Evolutionary conservation across 2,329 filamentous ascomycete genomes (phyloP).

Genomic region (Colletotrichum costaricense): DNA sequence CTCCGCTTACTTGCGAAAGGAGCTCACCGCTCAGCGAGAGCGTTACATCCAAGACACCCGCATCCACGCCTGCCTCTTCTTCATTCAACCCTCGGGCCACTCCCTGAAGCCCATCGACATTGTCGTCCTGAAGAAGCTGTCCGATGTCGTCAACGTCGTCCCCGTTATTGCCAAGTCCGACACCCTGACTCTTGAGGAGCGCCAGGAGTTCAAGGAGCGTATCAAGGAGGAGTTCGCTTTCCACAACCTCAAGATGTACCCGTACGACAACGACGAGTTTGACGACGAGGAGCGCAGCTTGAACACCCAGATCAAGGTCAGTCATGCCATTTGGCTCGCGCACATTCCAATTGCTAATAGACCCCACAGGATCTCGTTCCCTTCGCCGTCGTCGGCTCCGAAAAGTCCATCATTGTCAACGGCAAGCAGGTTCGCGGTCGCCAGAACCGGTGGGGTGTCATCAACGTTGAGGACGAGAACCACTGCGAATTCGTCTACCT

Average conservation of each 20-base stretch:
- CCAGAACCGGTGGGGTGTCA: conserved; percentile 99
- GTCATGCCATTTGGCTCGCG: not conserved
- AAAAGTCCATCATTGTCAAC: conserved; percentile 97
- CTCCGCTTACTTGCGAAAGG: conserved; percentile 98
- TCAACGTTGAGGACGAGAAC: conserved; percentile 99
- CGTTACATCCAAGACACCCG: conserved; percentile 99
- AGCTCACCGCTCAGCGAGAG: conserved; percentile 98
- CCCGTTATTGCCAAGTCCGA: conserved; percentile 99
- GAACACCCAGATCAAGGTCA: conserved; percentile 96
- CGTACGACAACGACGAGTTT: conserved; percentile 99
- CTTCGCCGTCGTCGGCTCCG: conserved; percentile 97
- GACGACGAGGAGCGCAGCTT: conserved; percentile 95
- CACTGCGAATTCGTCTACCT: conserved; percentile 99
- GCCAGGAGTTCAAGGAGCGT: conserved; percentile 95
- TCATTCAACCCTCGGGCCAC: conserved; percentile 98
- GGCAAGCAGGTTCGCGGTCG: conserved; percentile 97
- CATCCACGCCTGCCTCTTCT: conserved; percentile 99
- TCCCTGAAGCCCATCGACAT: conserved; percentile 99
- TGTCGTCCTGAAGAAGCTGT: conserved; percentile 99
- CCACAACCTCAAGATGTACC: conserved; percentile 99
- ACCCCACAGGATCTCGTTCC: conserved; percentile 83
- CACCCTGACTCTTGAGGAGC: conserved; percentile 94
- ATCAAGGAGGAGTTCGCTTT: conserved; percentile 99
- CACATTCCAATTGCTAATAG: conserved; percentile 46
- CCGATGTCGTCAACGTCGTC: conserved; percentile 98